These are phyloP conservation scores for Schizochytrium sp. DNA, from an alignment of 108 stramenopile genomes.

Conservation along the genomic window DNA sequence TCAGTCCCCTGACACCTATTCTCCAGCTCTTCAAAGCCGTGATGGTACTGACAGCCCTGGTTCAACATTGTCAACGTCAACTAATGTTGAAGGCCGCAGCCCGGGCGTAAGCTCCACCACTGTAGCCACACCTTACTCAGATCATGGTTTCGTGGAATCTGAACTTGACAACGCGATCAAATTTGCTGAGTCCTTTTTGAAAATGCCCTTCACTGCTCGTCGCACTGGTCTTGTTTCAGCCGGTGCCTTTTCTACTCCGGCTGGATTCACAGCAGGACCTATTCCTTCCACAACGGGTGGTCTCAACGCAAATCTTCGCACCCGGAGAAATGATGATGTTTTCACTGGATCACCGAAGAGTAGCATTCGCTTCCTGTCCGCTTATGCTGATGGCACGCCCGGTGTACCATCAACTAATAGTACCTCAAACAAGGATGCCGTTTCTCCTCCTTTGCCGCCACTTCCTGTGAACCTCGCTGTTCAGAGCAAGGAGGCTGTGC, in stretches of 20 bases:
- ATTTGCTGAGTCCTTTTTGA: not conserved
- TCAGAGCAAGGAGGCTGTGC: too few species aligned
- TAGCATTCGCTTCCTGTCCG: constrained; percentile 10
- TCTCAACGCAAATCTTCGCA: not conserved
- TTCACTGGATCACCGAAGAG: not conserved
- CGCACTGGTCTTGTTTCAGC: not conserved
- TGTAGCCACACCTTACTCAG: constrained; percentile 1
- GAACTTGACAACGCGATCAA: constrained; percentile 6
- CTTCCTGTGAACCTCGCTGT: too few species aligned
- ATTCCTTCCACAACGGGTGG: not conserved
- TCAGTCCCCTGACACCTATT: too few species aligned
- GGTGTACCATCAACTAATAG: not conserved
- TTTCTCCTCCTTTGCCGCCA: too few species aligned
- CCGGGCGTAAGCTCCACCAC: not conserved
- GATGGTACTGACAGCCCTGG: too few species aligned
- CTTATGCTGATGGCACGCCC: not conserved
- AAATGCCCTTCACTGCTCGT: not conserved
- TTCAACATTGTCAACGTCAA: too few species aligned
- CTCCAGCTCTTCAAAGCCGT: too few species aligned
- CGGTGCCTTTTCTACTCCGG: not conserved
- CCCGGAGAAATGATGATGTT: not conserved
- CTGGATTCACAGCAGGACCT: not conserved
- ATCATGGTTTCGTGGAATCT: not conserved
- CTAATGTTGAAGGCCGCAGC: not conserved
- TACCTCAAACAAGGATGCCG: not conserved